Conservation (phyloP, 192 early-diverging fungal genomes). For the Backusella circina region DNA sequence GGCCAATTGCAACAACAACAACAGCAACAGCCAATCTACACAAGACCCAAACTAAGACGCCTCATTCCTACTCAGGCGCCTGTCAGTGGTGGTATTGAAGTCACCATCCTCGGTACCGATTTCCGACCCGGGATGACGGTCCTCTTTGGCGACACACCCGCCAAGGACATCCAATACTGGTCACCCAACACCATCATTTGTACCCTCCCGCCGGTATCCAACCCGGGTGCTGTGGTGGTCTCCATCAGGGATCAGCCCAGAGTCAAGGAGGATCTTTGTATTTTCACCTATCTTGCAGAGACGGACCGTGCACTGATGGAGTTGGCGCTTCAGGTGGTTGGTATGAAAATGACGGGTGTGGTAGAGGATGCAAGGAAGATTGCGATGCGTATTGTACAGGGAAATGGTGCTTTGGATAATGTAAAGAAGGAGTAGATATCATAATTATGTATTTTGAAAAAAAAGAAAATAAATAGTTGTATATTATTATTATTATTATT, state of each 20-base stretch:
- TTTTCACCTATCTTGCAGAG: constrained; percentile 47
- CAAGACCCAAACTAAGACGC: constrained; percentile 27
- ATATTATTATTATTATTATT: background rate
- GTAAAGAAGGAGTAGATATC: constrained; percentile 3
- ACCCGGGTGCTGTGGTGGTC: constrained; percentile 67
- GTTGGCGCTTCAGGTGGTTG: constrained; percentile 83
- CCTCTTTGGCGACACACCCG: constrained; percentile 73
- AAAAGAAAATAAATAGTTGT: background rate
- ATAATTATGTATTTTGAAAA: background rate
- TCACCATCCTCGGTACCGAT: constrained; percentile 80
- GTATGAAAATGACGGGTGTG: constrained; percentile 75
- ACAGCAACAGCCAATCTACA: background rate
- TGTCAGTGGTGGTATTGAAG: constrained; percentile 75
- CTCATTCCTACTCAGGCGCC: constrained; percentile 85
- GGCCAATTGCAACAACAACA: background rate
- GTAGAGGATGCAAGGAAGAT: constrained; percentile 72
- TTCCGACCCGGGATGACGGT: constrained; percentile 68
- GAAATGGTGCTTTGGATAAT: background rate
- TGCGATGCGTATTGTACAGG: constrained; percentile 64
- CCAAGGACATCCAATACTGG: constrained; percentile 73
- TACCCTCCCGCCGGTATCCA: constrained; percentile 69
- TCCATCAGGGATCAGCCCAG: constrained; percentile 43
- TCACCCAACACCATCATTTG: constrained; percentile 79
- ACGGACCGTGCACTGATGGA: constrained; percentile 86
- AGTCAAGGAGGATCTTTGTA: constrained; percentile 22